Evolutionary conservation across 495 filamentous ascomycete genomes (phyloP).

Genomic region (Penicillium roqueforti): DNA sequence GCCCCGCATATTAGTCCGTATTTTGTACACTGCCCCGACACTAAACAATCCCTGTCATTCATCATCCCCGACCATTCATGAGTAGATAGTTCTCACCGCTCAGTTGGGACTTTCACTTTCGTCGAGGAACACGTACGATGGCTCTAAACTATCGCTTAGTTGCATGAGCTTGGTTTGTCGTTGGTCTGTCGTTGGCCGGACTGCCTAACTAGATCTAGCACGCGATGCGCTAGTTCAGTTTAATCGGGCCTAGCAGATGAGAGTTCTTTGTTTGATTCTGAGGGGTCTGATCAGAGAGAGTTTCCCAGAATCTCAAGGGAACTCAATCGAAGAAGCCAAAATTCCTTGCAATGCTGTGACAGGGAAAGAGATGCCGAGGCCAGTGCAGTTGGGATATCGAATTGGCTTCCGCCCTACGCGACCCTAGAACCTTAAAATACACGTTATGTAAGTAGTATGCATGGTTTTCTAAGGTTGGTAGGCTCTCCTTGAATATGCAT

Average conservation of each 20-base stretch:
- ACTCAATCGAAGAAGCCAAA: not conserved
- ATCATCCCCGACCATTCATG: too few species aligned
- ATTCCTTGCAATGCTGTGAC: not conserved
- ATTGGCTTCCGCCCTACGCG: too few species aligned
- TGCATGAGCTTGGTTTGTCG: not conserved
- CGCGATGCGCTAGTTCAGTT: not conserved
- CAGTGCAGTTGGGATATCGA: not conserved
- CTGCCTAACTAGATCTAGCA: not conserved
- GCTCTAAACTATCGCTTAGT: not conserved
- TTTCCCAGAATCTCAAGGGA: not conserved
- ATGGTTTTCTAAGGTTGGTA: too few species aligned
- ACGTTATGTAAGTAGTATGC: too few species aligned
- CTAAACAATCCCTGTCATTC: too few species aligned
- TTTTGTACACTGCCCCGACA: too few species aligned
- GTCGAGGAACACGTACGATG: too few species aligned
- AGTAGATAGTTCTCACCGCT: too few species aligned
- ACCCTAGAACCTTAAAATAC: too few species aligned
- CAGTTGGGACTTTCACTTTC: too few species aligned
- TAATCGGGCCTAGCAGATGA: not conserved
- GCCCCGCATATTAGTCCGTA: not conserved
- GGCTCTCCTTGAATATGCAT: too few species aligned
- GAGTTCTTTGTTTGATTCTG: not conserved
- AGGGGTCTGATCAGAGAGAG: not conserved
- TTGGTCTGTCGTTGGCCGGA: too few species aligned
- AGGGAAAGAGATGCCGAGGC: not conserved